Conservation (phyloP, 495 filamentous ascomycete genomes). For the Massariosphaeria phaeospora region DNA sequence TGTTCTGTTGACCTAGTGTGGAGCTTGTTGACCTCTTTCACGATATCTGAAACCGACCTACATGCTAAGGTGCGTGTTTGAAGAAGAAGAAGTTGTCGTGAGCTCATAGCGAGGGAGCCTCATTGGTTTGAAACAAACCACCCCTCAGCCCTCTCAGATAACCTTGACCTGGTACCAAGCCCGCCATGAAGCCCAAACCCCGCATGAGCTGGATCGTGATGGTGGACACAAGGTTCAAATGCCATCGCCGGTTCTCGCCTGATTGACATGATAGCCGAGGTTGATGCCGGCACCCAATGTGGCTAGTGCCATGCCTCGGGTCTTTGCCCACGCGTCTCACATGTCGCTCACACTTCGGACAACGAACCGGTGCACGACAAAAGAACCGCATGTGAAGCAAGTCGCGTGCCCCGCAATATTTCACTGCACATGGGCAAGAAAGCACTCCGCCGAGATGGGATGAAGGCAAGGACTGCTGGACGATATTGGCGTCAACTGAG, state of each 20-base stretch:
- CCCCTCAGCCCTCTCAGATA: too few species aligned
- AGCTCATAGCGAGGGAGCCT: background rate
- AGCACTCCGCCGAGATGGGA: background rate
- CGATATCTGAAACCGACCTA: too few species aligned
- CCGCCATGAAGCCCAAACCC: too few species aligned
- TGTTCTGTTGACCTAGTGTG: too few species aligned
- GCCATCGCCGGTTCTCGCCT: background rate
- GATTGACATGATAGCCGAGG: slow-evolving; percentile 8
- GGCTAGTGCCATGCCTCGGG: slow-evolving; percentile 1
- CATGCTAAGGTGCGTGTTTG: too few species aligned
- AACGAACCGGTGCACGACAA: background rate
- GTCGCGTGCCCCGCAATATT: slow-evolving; percentile 10
- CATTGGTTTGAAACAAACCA: too few species aligned
- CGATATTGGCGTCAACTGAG: background rate
- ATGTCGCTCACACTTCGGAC: background rate
- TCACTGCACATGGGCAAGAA: background rate
- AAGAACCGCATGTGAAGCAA: slow-evolving; percentile 18
- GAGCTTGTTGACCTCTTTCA: too few species aligned
- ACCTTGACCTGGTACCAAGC: too few species aligned
- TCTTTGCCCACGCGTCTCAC: slow-evolving; percentile 1
- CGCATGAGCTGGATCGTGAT: too few species aligned
- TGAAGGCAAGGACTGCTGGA: background rate
- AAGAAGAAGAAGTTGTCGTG: background rate
- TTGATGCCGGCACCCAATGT: background rate
- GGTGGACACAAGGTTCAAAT: background rate